These are phyloP conservation scores for Chlamydomonas incerta DNA, from an alignment of 139 green algal species.

Conservation along the genomic window DNA sequence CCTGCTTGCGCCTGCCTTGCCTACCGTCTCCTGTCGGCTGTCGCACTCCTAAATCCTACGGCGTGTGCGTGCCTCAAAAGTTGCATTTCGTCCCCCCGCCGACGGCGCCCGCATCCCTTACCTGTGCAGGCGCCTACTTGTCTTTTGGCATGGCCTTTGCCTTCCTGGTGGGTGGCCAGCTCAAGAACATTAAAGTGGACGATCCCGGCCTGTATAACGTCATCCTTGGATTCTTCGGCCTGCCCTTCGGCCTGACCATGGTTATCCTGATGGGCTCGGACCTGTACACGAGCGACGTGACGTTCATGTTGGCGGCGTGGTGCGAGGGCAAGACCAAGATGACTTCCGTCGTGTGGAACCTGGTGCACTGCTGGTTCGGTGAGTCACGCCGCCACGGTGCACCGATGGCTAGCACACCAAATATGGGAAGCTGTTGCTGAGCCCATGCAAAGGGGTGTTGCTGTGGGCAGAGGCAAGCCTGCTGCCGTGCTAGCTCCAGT, in stretches of 20 bases:
- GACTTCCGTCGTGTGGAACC: not conserved
- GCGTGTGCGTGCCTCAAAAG: too few relatives aligned
- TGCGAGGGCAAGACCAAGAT: not conserved
- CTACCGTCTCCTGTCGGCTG: too few relatives aligned
- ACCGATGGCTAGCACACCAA: too few relatives aligned
- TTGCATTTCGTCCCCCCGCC: too few relatives aligned
- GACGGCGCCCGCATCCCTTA: too few relatives aligned
- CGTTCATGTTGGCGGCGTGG: not conserved
- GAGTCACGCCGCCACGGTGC: not conserved
- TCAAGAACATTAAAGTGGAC: conserved; percentile 40
- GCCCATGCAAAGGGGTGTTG: too few relatives aligned
- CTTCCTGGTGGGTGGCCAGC: conserved; percentile 10
- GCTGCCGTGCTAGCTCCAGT: too few relatives aligned
- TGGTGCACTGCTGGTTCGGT: not conserved
- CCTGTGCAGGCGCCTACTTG: not conserved
- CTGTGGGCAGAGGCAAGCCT: too few relatives aligned
- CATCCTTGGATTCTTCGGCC: not conserved
- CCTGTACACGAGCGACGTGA: not conserved
- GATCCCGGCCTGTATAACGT: not conserved
- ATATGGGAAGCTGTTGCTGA: too few relatives aligned
- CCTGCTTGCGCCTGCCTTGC: too few relatives aligned
- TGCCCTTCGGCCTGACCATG: not conserved
- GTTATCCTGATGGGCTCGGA: not conserved
- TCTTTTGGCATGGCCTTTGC: conserved; percentile 20
- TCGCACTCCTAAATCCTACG: too few relatives aligned